Conservation (phyloP, 495 filamentous ascomycete genomes). For the Penicillium crystallinum region DNA sequence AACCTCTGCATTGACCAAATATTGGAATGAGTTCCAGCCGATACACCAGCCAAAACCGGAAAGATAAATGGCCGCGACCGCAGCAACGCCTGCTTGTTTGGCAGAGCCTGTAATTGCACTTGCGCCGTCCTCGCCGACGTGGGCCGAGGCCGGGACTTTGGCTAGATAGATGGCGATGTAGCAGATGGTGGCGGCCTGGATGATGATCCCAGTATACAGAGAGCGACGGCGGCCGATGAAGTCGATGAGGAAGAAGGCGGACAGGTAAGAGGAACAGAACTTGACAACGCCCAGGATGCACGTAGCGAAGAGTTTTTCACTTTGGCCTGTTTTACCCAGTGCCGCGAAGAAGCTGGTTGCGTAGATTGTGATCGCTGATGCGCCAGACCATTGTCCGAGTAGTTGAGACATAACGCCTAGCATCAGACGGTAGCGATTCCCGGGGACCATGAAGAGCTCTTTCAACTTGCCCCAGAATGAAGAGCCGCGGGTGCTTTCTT, state of each 20-base stretch:
- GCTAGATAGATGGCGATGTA: constrained; percentile 4
- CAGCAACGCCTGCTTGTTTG: background rate
- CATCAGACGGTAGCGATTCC: constrained; percentile 5
- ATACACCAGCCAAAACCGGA: constrained; percentile 43
- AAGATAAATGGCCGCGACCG: constrained; percentile 1
- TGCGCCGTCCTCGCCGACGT: background rate
- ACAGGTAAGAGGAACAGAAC: background rate
- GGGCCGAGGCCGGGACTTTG: constrained; percentile 1
- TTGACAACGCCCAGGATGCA: constrained; percentile 2
- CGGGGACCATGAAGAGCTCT: constrained; percentile 1
- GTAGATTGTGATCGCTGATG: constrained; percentile 3
- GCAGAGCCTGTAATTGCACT: constrained; percentile 1
- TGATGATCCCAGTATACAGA: background rate
- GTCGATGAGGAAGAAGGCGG: constrained; percentile 3
- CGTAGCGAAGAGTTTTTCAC: constrained; percentile 1
- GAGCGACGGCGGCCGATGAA: constrained; percentile 4
- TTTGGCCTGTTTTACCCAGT: constrained; percentile 1
- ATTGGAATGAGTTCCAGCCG: constrained; percentile 61
- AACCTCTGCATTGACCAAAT: constrained; percentile 59
- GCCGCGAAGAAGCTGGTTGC: constrained; percentile 2
- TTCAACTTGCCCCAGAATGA: constrained; percentile 3
- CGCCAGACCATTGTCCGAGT: constrained; percentile 5
- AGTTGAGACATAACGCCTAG: constrained; percentile 3
- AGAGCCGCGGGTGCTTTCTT: constrained; percentile 1
- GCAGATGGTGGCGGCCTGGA: constrained; percentile 1